These are phyloP conservation scores for Tylopilus intermedius DNA, from an alignment of 768 basidiomycete species.

Conservation along the genomic window DNA sequence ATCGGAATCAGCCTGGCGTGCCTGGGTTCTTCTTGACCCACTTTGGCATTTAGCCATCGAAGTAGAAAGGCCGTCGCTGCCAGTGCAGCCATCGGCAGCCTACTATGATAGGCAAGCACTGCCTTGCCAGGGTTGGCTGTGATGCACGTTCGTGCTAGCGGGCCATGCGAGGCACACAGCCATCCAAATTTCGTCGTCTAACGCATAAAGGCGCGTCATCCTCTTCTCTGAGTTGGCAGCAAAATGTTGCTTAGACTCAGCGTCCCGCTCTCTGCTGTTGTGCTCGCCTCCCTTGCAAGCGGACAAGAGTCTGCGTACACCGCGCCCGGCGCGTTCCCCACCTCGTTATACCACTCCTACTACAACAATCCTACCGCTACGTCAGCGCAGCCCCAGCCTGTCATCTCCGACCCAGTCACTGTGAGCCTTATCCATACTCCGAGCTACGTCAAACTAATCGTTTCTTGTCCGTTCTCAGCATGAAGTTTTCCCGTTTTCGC, in stretches of 20 bases:
- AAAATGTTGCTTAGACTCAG: slow-evolving; percentile 12
- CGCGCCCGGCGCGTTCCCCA: slow-evolving; percentile 60
- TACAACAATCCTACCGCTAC: slow-evolving; percentile 73
- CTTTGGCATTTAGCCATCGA: too few relatives aligned
- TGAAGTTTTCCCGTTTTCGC: slow-evolving; percentile 49
- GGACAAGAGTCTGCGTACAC: slow-evolving; percentile 36
- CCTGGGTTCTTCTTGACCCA: neutral
- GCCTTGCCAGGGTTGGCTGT: neutral
- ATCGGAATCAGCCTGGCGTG: neutral
- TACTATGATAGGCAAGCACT: too few relatives aligned
- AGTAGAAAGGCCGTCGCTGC: too few relatives aligned
- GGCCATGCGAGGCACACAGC: neutral
- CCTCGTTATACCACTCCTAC: slow-evolving; percentile 57
- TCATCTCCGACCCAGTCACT: slow-evolving; percentile 66
- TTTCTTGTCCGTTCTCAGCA: slow-evolving; percentile 36
- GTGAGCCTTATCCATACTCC: slow-evolving; percentile 31
- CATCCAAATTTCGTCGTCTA: neutral
- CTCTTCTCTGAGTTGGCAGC: neutral
- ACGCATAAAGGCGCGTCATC: neutral
- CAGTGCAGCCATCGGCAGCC: too few relatives aligned
- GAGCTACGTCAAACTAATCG: neutral
- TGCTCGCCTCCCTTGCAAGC: slow-evolving; percentile 6
- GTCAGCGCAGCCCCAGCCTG: slow-evolving; percentile 68
- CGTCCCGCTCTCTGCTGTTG: slow-evolving; percentile 1
- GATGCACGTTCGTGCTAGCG: slow-evolving; percentile 21